phyloP scores from a whole-genome alignment of 2,329 filamentous ascomycete genomes.

The Annulohypoxylon truncatum region DNA sequence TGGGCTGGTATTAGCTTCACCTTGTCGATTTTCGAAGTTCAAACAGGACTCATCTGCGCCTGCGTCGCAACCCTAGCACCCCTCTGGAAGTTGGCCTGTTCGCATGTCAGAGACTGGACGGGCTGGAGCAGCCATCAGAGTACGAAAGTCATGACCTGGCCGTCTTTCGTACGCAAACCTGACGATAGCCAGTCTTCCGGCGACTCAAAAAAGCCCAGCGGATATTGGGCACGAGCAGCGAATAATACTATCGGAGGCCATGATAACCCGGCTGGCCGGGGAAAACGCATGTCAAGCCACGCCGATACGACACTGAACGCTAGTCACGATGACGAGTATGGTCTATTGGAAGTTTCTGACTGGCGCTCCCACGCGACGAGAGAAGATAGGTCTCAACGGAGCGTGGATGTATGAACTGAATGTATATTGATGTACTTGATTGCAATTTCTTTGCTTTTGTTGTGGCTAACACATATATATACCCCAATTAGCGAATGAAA shows the following conservation, averaged over 20 bases:
- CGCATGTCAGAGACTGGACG: conserved; percentile 24
- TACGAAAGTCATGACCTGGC: conserved; percentile 25
- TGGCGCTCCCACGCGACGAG: conserved; percentile 3
- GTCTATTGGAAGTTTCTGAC: conserved; percentile 21
- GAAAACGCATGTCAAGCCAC: background rate
- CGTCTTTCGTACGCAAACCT: conserved; percentile 32
- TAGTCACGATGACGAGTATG: conserved; percentile 31
- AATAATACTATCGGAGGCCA: background rate
- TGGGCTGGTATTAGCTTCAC: conserved; percentile 43
- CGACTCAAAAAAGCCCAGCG: conserved; percentile 20
- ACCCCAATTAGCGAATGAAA: conserved; percentile 27
- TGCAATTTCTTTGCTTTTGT: conserved; percentile 2
- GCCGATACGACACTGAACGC: conserved; percentile 8
- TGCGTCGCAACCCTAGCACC: conserved; percentile 40
- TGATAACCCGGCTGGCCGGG: conserved; percentile 15
- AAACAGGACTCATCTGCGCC: conserved; percentile 43
- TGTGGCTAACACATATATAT: conserved; percentile 14
- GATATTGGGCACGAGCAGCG: conserved; percentile 1
- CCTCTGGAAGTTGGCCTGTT: conserved; percentile 36
- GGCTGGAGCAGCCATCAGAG: conserved; percentile 18
- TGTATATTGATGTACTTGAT: conserved; percentile 7
- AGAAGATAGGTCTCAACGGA: conserved; percentile 23
- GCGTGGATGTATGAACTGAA: conserved; percentile 23
- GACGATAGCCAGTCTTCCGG: conserved; percentile 6
- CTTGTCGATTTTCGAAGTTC: conserved; percentile 40